These are phyloP conservation scores for Centrapalus pauciflorus DNA, from an alignment of 129 eudicot species.

Conservation along the genomic window DNA sequence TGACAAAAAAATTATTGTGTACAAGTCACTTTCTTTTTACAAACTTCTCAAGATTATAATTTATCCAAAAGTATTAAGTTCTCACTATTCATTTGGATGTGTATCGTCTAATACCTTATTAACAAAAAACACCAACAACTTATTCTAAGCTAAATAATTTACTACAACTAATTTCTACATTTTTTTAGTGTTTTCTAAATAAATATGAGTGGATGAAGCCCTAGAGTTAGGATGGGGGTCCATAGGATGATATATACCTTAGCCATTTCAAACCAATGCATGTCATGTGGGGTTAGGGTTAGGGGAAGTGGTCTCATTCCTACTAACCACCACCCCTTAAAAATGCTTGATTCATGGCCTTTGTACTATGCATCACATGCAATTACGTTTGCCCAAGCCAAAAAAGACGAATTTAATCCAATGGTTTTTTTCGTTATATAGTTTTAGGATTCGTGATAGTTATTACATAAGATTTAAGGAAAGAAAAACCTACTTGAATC, in stretches of 20 bases:
- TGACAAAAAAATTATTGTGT: too few species aligned
- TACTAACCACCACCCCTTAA: slow-evolving; percentile 14
- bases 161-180: background rate
- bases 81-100: too few species aligned
- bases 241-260: slow-evolving; percentile 22
- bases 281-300: slow-evolving; percentile 40
- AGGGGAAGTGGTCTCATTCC: slow-evolving; percentile 29
- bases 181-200: background rate
- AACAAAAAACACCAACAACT: background rate
- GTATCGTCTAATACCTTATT: background rate
- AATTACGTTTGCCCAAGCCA: background rate
- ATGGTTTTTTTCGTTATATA: background rate
- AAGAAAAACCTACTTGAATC: background rate
- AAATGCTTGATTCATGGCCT: slow-evolving; percentile 14
- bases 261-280: slow-evolving; percentile 35
- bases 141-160: background rate
- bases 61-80: too few species aligned
- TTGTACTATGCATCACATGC: slow-evolving; percentile 17
- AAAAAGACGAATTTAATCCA: background rate
- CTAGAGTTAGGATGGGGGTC: slow-evolving; percentile 20
- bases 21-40: too few species aligned
- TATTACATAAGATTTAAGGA: too few species aligned
- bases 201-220: background rate
- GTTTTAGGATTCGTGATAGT: too few species aligned
- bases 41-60: too few species aligned